Evolutionary conservation across 2,329 filamentous ascomycete species (phyloP), one percentile per base, ranked within the genome.

Genomic region (Mariannaea sp.): DNA sequence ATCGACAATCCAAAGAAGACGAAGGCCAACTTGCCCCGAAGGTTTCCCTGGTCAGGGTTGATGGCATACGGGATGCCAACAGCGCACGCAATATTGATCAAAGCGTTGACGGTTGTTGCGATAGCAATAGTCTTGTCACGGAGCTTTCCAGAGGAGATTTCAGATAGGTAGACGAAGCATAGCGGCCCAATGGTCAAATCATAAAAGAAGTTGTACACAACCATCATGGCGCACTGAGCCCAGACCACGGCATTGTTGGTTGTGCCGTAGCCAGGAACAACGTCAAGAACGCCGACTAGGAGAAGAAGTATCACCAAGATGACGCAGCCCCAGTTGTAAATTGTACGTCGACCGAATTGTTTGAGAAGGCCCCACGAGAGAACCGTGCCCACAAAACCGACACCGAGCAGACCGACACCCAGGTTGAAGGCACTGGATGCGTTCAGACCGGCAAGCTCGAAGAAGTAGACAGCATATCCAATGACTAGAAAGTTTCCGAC

Each of bases 371-470:
- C 35, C 56, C 53, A 56, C 50, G 50, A 16, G 44, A 50, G 32
- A 56, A 35, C 40, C 46, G 27, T 36, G 46, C 46, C 9, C n/a
- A 26, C 39, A 52, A 58, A 4, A 40, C 29, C 43, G 26, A 67
- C 73, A 24, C 22, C 22, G 22, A 24, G 22, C 22, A 24, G 22
- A 24, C 22, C 22, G 22, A 77, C 64, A 2, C 66, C 51, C 26
- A 70, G 61, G 32, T 62, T 64, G 55, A 68, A 70, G 1, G 67
- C 58, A 24, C 64, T 54, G 6, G 40, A 50, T 1, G 51, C 55
- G 6, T 62, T 53, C 3, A 73, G 58, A 3, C 70, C 68, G 30
- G 66, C 70, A 51, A 67, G 71, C 39, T 68, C 55, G 35, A 69
- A 66, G 52, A 73, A 64, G 40, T 64, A 64, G 13, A 59, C 53